Evolutionary conservation across 495 filamentous ascomycete genomes (phyloP), one percentile per base, ranked within the genome.

Genomic region (Bombardia bombarda): DNA sequence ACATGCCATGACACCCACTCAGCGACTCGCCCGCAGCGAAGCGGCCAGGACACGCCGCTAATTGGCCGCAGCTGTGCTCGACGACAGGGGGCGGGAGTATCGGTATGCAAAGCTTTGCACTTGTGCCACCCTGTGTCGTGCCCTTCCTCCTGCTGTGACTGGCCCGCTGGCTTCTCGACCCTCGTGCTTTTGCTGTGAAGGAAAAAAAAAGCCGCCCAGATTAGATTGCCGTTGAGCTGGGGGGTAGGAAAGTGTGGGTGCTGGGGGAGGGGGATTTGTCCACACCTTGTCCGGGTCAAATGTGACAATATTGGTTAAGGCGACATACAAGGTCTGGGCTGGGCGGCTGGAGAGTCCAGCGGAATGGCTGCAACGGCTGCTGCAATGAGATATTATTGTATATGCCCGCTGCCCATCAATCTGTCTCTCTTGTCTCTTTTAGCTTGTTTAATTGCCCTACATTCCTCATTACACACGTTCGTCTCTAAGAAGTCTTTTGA

Each of bases 11-110:
- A 51, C 57, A 49, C 46, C 55, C 38, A 42, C 47, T 16, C 38
- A 45, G 57, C 51, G 52, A 56, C 42, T 51, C 56, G 53, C 58
- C 50, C 44, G 50, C 53, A 53, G 50, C 34, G 38, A 42, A 54
- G 55, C 56, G 51, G 52, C 50, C 56, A 53, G 28, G 7, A 49
- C 23, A 33, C 39, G 18, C 12, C 41, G 28, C 40, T 40, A 32
- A 61, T 61, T 61, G 58, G 58, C 44, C 46, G 28, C 42, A 16
- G 8, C 4, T 21, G 33, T 34, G 32, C 25, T 50, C 33, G 37
- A 32, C 32, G 51, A 47, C 58, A 57, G 46, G 56, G 56, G 56
- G 46, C 47, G 51, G 53, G 52, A 55, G 53, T 24, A 45, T 57
- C 56, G 56, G 53, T 51, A 60, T 52, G 50, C 53, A 44, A 43